These are phyloP conservation scores for Oenanthe sinensis DNA, from an alignment of 129 eudicot species.

Conservation along the genomic window DNA sequence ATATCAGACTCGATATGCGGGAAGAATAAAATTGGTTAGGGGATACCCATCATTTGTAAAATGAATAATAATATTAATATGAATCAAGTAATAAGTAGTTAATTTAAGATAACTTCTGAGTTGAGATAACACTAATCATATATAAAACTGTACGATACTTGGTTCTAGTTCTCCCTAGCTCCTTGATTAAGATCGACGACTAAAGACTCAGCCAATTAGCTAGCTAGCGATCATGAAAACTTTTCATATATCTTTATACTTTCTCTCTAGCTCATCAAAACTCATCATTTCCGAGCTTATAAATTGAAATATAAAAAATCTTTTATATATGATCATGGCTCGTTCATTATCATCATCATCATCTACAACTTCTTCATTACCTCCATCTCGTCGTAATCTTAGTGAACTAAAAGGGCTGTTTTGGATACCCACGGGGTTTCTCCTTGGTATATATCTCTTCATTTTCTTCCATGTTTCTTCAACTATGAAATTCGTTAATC, in stretches of 20 bases:
- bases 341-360: slow-evolving; percentile 18
- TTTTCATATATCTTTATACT: not conserved
- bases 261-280: not conserved
- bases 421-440: slow-evolving; percentile 35
- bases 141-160: not conserved
- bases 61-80: no score
- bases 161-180: not conserved
- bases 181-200: not conserved
- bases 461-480: slow-evolving; percentile 38
- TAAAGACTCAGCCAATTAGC: not conserved
- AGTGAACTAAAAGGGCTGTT: slow-evolving; percentile 29
- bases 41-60: no score
- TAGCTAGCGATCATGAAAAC: not conserved
- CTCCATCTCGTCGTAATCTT: not conserved
- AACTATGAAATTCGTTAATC: slow-evolving; percentile 29
- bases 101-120: not conserved
- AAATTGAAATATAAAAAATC: not conserved
- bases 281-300: not conserved
- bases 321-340: slow-evolving; percentile 4
- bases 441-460: slow-evolving; percentile 33
- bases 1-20: not conserved
- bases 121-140: not conserved
- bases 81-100: not conserved
- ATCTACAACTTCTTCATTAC: slow-evolving; percentile 22
- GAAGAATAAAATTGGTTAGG: no score